Evolutionary conservation across 2,329 filamentous ascomycete species (phyloP).

Genomic region (Phaeosphaeriaceae sp.): DNA sequence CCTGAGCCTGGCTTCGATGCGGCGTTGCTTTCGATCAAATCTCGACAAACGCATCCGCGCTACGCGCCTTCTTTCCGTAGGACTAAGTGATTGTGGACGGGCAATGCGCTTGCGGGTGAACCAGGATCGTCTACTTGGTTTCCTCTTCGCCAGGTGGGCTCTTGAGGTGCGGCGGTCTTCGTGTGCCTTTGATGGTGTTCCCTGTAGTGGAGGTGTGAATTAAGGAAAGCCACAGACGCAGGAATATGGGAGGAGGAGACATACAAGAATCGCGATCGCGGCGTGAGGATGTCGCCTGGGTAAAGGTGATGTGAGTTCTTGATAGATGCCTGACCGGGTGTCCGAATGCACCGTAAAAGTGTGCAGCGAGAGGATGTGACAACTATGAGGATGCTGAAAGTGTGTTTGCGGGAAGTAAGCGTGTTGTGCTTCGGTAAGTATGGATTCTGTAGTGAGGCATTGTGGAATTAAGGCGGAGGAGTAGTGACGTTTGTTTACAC

Average conservation of each 20-base stretch:
- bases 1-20: neutral
- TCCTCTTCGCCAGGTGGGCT: neutral
- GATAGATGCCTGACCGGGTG: neutral
- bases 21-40: conserved; percentile 8
- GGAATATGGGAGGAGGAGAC: neutral
- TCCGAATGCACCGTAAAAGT: neutral
- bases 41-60: conserved; percentile 11
- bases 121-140: neutral
- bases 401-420: neutral
- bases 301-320: too few relatives aligned
- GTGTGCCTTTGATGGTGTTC: neutral
- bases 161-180: neutral
- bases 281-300: too few relatives aligned
- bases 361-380: neutral
- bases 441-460: neutral
- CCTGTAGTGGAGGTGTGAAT: neutral
- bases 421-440: neutral
- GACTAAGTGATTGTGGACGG: neutral
- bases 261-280: neutral
- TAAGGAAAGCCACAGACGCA: neutral
- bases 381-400: neutral
- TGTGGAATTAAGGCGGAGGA: neutral
- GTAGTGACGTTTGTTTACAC: neutral
- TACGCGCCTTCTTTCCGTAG: conserved; percentile 8
- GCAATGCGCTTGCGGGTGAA: neutral